Evolutionary conservation across 306 rosid species (phyloP).

Genomic region (Mimosa bimucronata): DNA sequence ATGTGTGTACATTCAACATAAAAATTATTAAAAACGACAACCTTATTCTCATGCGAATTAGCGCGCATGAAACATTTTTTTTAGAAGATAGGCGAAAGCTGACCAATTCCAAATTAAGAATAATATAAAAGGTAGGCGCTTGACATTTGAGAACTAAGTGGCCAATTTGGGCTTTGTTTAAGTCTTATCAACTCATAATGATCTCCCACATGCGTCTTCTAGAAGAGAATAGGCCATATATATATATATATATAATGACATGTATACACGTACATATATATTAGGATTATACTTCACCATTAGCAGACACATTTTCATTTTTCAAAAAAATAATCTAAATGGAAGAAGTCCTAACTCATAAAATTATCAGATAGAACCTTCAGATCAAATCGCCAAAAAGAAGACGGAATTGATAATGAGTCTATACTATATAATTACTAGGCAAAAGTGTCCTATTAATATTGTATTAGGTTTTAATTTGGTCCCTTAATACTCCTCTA

Average conservation of each 20-base stretch:
- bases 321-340: not conserved
- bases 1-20: not conserved
- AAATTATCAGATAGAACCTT: not conserved
- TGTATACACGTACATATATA: not conserved
- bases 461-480: no score
- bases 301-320: not conserved
- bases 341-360: not conserved
- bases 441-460: no score
- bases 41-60: not conserved
- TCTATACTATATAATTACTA: no score
- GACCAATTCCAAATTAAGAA: not conserved
- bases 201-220: constrained; percentile 8
- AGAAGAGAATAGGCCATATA: not conserved
- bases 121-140: not conserved
- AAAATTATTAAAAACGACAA: not conserved
- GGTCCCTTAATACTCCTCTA: no score
- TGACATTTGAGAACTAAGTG: constrained; percentile 17
- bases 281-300: not conserved
- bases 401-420: not conserved
- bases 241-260: no score
- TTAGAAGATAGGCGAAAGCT: not conserved
- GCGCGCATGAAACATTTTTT: not conserved
- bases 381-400: not conserved
- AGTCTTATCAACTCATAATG: constrained; percentile 3
- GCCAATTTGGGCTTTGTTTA: not conserved